Conservation (phyloP, 257 asterid genomes). For the Fraxinus pennsylvanica region DNA sequence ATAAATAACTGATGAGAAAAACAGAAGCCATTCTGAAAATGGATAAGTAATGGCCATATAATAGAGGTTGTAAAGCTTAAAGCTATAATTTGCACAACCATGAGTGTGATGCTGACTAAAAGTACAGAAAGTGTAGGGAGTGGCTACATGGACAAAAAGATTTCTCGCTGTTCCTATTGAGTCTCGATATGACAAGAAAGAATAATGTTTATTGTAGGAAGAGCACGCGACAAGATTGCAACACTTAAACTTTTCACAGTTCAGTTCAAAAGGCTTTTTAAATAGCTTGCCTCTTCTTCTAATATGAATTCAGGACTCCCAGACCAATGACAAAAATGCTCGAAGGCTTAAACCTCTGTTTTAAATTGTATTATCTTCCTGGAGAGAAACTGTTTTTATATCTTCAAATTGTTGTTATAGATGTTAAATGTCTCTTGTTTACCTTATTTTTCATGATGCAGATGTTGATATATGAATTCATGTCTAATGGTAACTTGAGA, state of each 20-base stretch:
- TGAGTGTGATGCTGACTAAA: not conserved
- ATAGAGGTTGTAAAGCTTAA: not conserved
- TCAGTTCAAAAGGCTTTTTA: not conserved
- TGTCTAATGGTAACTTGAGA: constrained; percentile 85
- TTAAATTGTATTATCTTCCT: not conserved
- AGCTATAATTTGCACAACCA: not conserved
- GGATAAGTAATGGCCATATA: not conserved
- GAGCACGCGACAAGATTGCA: not conserved
- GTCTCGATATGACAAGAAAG: not conserved
- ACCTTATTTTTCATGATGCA: constrained; percentile 1
- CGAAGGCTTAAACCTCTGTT: too few species aligned
- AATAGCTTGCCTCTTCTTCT: not conserved
- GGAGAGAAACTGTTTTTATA: not conserved
- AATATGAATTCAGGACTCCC: not conserved
- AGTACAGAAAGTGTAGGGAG: not conserved
- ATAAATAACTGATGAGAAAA: not conserved
- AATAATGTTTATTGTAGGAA: too few species aligned
- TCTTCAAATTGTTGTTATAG: not conserved
- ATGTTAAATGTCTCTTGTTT: constrained; percentile 19
- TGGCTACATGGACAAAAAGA: not conserved
- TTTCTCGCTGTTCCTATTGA: not conserved
- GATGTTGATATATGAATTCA: constrained; percentile 70
- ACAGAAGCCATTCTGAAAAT: not conserved
- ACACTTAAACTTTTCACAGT: not conserved
- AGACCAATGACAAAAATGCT: not conserved